A percentile compares a stretch with the other conserved stretches of the same genome.
phyloP scores from a whole-genome alignment of 805 yeast species.

The Pichia nakasei region DNA sequence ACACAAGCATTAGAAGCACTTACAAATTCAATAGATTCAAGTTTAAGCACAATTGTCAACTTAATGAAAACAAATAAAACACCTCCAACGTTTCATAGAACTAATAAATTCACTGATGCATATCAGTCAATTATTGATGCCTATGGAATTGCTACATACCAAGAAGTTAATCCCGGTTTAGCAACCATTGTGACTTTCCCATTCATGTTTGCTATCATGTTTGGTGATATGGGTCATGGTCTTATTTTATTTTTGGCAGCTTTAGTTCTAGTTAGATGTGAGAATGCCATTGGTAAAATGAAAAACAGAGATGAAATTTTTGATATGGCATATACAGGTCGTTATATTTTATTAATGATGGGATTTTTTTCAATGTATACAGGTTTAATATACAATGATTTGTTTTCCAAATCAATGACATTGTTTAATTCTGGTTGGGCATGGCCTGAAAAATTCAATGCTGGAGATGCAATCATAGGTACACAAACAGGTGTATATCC shows the following conservation, averaged over 20 bases:
- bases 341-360: constrained; percentile 63
- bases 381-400: constrained; percentile 64
- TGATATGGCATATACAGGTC: constrained; percentile 68
- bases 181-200: constrained; percentile 72
- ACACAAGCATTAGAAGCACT: constrained; percentile 58
- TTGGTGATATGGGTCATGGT: constrained; percentile 81
- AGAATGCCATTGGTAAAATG: constrained; percentile 41
- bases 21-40: constrained; percentile 39
- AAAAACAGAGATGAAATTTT: constrained; percentile 60
- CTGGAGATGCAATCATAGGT: constrained; percentile 42
- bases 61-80: constrained; percentile 54
- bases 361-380: constrained; percentile 68
- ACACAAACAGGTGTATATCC: constrained; percentile 43
- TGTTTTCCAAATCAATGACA: constrained; percentile 62
- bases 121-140: constrained; percentile 68
- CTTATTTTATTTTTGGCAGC: constrained; percentile 51
- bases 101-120: constrained; percentile 60
- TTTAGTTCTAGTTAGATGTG: constrained; percentile 44
- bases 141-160: constrained; percentile 69
- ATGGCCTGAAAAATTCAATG: constrained; percentile 47
- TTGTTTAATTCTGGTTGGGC: constrained; percentile 64
- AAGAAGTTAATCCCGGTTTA: constrained; percentile 68
- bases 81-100: constrained; percentile 65
- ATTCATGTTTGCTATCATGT: constrained; percentile 77
- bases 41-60: constrained; percentile 46